Evolutionary conservation across 108 stramenopile species (phyloP).

Genomic region (Fistulifera pelliculosa): DNA sequence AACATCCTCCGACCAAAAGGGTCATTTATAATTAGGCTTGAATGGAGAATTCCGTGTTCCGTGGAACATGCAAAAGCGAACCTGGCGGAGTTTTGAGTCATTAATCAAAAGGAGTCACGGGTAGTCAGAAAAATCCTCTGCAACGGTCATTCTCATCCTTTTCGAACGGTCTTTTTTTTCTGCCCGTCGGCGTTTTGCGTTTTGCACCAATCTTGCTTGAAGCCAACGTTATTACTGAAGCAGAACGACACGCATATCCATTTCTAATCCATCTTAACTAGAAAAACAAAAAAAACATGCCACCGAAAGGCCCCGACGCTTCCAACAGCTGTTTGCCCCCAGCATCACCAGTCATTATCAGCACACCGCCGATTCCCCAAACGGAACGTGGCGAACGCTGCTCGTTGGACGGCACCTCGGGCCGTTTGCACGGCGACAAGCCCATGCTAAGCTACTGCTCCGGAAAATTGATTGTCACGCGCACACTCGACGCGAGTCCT

Average conservation of each 20-base stretch:
- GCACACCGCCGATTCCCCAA: slow-evolving; percentile 51
- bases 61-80: too few relatives aligned
- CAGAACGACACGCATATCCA: too few relatives aligned
- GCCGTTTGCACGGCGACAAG: slow-evolving; percentile 39
- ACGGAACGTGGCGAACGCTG: slow-evolving; percentile 60
- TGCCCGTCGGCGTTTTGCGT: background rate
- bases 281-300: slow-evolving; percentile 5
- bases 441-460: slow-evolving; percentile 52
- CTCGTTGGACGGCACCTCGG: slow-evolving; percentile 50
- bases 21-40: too few relatives aligned
- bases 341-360: slow-evolving; percentile 35
- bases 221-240: too few relatives aligned
- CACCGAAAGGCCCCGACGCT: slow-evolving; percentile 39
- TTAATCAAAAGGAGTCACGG: too few relatives aligned
- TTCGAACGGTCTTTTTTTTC: background rate
- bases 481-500: slow-evolving; percentile 30
- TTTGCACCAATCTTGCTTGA: background rate
- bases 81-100: too few relatives aligned
- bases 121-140: too few relatives aligned
- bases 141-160: too few relatives aligned
- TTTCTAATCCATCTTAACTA: too few relatives aligned
- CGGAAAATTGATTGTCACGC: slow-evolving; percentile 48
- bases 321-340: slow-evolving; percentile 68
- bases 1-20: too few relatives aligned
- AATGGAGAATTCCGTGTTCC: too few relatives aligned